These are phyloP conservation scores for Ophiobolus disseminans DNA, from an alignment of 2,329 filamentous ascomycete genomes.

Conservation along the genomic window DNA sequence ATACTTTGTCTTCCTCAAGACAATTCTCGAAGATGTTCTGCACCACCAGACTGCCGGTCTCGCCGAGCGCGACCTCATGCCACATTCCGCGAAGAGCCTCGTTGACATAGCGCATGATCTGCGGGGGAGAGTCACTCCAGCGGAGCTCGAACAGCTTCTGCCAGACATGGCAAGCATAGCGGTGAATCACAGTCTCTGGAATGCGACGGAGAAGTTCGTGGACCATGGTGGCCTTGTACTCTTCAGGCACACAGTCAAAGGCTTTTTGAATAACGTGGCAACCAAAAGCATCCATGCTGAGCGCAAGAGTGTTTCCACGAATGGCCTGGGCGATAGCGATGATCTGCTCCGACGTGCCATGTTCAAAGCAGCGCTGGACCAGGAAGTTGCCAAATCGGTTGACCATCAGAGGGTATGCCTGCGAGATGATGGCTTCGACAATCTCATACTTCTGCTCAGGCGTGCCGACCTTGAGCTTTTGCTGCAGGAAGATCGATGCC, in stretches of 20 bases:
- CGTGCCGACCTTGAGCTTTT: slow-evolving; percentile 97
- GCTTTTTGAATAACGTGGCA: slow-evolving; percentile 99
- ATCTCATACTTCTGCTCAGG: slow-evolving; percentile 97
- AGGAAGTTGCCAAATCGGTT: slow-evolving; percentile 99
- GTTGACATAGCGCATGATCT: slow-evolving; percentile 99
- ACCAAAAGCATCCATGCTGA: slow-evolving; percentile 98
- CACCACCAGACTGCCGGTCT: slow-evolving; percentile 96
- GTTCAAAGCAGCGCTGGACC: slow-evolving; percentile 98
- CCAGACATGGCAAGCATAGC: slow-evolving; percentile 99
- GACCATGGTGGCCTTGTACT: slow-evolving; percentile 99
- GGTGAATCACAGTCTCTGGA: slow-evolving; percentile 96
- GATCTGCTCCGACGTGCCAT: slow-evolving; percentile 91
- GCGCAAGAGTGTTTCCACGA: slow-evolving; percentile 87
- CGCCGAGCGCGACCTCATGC: slow-evolving; percentile 96
- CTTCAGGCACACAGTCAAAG: slow-evolving; percentile 95
- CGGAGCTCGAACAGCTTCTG: slow-evolving; percentile 98
- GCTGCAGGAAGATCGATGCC: slow-evolving; percentile 97
- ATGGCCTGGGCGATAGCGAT: slow-evolving; percentile 94
- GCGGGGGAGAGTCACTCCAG: slow-evolving; percentile 92
- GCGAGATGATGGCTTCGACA: slow-evolving; percentile 91
- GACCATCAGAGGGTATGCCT: slow-evolving; percentile 95
- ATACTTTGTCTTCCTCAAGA: slow-evolving; percentile 95
- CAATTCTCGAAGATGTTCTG: slow-evolving; percentile 99
- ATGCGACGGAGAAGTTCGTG: slow-evolving; percentile 94
- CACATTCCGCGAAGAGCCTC: slow-evolving; percentile 95